Percentiles rank a stretch among this genome's conserved stretches.
phyloP scores from a whole-genome alignment of 495 filamentous ascomycete genomes.

The Aspergillus nanangensis region DNA sequence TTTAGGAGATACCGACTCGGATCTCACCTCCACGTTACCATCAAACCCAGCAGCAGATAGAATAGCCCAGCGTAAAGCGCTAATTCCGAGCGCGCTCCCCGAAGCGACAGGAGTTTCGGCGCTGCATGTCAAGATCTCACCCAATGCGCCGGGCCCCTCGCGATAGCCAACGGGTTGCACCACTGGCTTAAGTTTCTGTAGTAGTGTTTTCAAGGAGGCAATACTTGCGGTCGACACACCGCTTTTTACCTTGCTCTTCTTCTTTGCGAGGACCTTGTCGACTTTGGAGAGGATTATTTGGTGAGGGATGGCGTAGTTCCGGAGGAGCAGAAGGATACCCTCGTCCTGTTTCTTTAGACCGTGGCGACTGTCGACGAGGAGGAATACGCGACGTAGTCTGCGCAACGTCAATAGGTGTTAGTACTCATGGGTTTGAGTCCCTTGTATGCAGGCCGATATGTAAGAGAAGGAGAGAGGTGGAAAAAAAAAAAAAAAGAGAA shows the following conservation, averaged over 20 bases:
- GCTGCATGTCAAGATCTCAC: constrained; percentile 48
- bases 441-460: too few relatives aligned
- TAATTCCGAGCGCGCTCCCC: constrained; percentile 39
- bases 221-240: constrained; percentile 25
- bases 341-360: constrained; percentile 74
- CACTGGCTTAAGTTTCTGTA: constrained; percentile 20
- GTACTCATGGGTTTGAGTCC: not conserved
- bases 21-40: constrained; percentile 25
- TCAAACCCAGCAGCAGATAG: constrained; percentile 46
- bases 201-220: constrained; percentile 23
- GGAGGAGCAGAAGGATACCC: constrained; percentile 60
- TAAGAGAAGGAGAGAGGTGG: too few relatives aligned
- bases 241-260: constrained; percentile 25
- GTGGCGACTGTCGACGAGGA: constrained; percentile 76
- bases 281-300: constrained; percentile 82
- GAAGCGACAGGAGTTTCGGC: constrained; percentile 24
- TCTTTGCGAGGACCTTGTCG: constrained; percentile 51
- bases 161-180: constrained; percentile 28
- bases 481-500: not conserved
- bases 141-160: constrained; percentile 42
- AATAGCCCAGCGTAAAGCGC: constrained; percentile 47
- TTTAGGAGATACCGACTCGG: not conserved
- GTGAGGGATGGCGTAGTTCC: constrained; percentile 59
- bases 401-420: not conserved
- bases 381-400: constrained; percentile 67